Base-by-base conservation (phyloP, 2,329 filamentous ascomycete species). In the Scorias spongiosa region DNA sequence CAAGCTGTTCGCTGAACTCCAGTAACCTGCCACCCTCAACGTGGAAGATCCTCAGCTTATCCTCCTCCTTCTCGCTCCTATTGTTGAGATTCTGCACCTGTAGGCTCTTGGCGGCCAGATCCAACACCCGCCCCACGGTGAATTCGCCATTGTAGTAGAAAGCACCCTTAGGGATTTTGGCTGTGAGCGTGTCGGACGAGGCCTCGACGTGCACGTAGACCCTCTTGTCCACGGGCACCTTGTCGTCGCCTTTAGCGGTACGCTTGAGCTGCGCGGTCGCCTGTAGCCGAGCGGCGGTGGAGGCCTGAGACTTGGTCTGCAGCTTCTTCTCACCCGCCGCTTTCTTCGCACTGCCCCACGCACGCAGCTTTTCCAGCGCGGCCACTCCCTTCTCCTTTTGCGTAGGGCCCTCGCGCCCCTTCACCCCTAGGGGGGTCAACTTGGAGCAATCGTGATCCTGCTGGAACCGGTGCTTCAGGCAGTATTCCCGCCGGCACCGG, bases 141-240 rank as follows among this genome's bases (percentile, higher is more conserved):
- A 86, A 96, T 46, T 93, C 84, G 53, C 57, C 58, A 30, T 59
- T 65, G 55, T 71, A 72, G 56, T 65, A 72, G 57, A 71, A 71
- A 40, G 64, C 66, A 14, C 68, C 68, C 1, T 64, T 82, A 3
- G 88, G 87, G 38, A 84, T 78, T 62, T 93, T 93, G 6, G 83
- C 78, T 42, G 78, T 83, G 1, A 87, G 81, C 0, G 86, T 93
- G 55, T 85, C 84, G 9, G 84, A 84, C 56, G 88, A 86, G 0
- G 89, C 91, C 60, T 96, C 89, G 14, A 95, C 84, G 58, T 84
- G 80, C 1, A 98, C 58, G 58, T 96, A 96, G 1, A 98, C 66
- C n/a, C 91, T 70, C 67, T 93, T 93, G 50, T 94, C 86, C 0
- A 70, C 62, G 0, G 86, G 71, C 0, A 95, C 64, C 55, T 86